Conservation (phyloP, 176 grass and related monocot species). For the Stipa capillata region DNA sequence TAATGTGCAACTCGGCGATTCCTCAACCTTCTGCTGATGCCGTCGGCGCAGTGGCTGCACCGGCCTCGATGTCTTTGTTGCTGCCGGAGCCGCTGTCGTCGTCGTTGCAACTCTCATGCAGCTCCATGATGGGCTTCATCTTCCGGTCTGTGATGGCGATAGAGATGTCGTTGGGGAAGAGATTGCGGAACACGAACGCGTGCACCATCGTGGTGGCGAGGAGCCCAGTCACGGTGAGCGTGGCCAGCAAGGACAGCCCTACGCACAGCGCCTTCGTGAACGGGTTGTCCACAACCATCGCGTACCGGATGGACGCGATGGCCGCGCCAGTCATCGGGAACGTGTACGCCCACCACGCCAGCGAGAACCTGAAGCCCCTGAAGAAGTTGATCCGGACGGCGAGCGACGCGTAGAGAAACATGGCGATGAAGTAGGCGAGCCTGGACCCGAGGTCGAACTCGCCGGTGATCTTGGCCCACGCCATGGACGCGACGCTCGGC, state of each 20-base stretch:
- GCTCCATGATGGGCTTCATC: conserved; percentile 42
- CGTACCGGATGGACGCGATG: conserved; percentile 70
- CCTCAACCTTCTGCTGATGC: not conserved
- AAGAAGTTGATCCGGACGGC: conserved; percentile 91
- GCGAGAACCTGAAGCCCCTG: conserved; percentile 69
- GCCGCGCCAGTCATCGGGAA: conserved; percentile 88
- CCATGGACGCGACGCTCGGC: conserved; percentile 79
- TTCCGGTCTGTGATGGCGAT: conserved; percentile 69
- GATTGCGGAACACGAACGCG: conserved; percentile 49
- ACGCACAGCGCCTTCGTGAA: conserved; percentile 53
- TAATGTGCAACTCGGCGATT: not conserved
- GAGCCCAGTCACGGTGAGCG: conserved; percentile 44
- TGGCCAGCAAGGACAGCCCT: conserved; percentile 41
- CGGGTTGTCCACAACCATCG: conserved; percentile 46
- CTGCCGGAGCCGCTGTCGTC: not conserved
- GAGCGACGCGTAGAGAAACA: conserved; percentile 93
- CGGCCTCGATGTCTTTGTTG: conserved; percentile 25
- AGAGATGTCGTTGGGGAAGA: conserved; percentile 89
- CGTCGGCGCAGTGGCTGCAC: not conserved
- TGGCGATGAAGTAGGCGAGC: conserved; percentile 65
- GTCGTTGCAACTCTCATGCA: not conserved
- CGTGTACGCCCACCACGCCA: conserved; percentile 98
- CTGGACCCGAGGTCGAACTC: conserved; percentile 48
- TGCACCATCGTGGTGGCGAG: conserved; percentile 56
- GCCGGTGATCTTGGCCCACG: conserved; percentile 62